A percentile compares a stretch with the other conserved stretches of the same genome.
Conservation (phyloP, 805 yeast genomes). For the Sugiyamaella mastotermitis region DNA sequence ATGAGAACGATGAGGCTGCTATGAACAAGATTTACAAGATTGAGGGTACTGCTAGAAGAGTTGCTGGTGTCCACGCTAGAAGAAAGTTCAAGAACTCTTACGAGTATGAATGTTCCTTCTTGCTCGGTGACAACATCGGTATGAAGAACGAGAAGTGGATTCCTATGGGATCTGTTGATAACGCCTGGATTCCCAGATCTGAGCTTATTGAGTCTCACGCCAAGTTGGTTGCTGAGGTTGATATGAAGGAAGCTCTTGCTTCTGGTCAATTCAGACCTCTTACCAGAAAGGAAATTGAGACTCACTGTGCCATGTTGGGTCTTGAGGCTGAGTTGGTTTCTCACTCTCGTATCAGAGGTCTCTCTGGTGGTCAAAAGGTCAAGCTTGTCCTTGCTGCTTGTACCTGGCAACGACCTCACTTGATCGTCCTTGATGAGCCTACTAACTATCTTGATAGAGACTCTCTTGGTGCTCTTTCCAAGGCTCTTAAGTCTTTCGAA, state of each 20-base stretch:
- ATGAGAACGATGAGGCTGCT: constrained; percentile 93
- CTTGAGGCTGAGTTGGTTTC: constrained; percentile 98
- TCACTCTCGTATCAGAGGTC: constrained; percentile 99
- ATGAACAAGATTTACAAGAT: constrained; percentile 99
- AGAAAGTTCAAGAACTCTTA: constrained; percentile 99
- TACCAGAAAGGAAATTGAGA: constrained; percentile 99
- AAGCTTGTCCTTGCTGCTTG: constrained; percentile 99
- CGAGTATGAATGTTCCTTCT: constrained; percentile 98
- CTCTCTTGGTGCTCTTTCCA: constrained; percentile 98
- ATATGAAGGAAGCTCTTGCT: constrained; percentile 99
- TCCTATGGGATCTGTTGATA: constrained; percentile 99
- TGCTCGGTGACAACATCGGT: constrained; percentile 97
- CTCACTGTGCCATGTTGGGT: constrained; percentile 98
- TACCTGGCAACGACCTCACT: constrained; percentile 99
- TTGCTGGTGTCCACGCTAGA: constrained; percentile 89
- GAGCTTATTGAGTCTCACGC: constrained; percentile 95
- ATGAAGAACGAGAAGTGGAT: constrained; percentile 99
- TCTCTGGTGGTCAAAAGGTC: constrained; percentile 99
- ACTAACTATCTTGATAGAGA: constrained; percentile 99
- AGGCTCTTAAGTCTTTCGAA: constrained; percentile 96
- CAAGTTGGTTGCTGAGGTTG: constrained; percentile 99
- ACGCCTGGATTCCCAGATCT: constrained; percentile 99
- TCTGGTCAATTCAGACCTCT: constrained; percentile 99
- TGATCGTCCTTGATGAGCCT: constrained; percentile 99
- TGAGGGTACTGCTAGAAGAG: constrained; percentile 98